phyloP scores from a whole-genome alignment of 1,139 yeast species.

The Yamadazyma oceani region DNA sequence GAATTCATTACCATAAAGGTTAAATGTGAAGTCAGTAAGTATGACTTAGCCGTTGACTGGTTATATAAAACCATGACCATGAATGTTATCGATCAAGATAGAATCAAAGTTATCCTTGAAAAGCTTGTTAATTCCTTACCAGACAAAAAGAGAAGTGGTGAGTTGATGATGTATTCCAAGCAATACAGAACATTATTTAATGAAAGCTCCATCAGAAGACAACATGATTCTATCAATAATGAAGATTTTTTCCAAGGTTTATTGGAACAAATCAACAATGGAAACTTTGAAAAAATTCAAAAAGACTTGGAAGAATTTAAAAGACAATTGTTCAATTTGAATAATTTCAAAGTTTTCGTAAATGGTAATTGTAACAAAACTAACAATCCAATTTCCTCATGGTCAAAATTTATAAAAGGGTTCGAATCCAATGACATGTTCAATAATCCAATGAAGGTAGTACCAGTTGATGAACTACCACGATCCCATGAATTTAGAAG shows the following conservation, averaged over 20 bases:
- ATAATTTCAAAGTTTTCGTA: slow-evolving; percentile 68
- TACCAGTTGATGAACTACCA: slow-evolving; percentile 39
- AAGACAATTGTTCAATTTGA: slow-evolving; percentile 51
- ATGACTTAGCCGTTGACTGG: slow-evolving; percentile 75
- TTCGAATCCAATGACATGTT: slow-evolving; percentile 12
- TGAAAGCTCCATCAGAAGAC: slow-evolving; percentile 61
- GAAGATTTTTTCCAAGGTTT: slow-evolving; percentile 59
- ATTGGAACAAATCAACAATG: slow-evolving; percentile 52
- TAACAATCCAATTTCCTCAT: slow-evolving; percentile 57
- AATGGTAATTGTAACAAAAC: slow-evolving; percentile 63
- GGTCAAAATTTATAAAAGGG: slow-evolving; percentile 48
- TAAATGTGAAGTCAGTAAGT: slow-evolving; percentile 63
- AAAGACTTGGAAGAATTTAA: slow-evolving; percentile 60
- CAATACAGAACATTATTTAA: slow-evolving; percentile 54
- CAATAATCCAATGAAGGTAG: neutral
- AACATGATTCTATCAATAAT: slow-evolving; percentile 63
- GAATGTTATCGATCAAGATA: slow-evolving; percentile 67
- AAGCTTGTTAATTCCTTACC: slow-evolving; percentile 74
- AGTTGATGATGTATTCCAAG: slow-evolving; percentile 65
- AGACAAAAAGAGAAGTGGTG: slow-evolving; percentile 79
- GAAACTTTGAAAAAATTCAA: slow-evolving; percentile 46
- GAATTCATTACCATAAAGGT: slow-evolving; percentile 65
- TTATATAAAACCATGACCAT: slow-evolving; percentile 60
- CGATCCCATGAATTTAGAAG: slow-evolving; percentile 57
- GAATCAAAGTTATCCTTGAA: slow-evolving; percentile 71